These are phyloP conservation scores for Hippophae gyantsensis DNA, from an alignment of 306 rosid genomes.

Conservation along the genomic window DNA sequence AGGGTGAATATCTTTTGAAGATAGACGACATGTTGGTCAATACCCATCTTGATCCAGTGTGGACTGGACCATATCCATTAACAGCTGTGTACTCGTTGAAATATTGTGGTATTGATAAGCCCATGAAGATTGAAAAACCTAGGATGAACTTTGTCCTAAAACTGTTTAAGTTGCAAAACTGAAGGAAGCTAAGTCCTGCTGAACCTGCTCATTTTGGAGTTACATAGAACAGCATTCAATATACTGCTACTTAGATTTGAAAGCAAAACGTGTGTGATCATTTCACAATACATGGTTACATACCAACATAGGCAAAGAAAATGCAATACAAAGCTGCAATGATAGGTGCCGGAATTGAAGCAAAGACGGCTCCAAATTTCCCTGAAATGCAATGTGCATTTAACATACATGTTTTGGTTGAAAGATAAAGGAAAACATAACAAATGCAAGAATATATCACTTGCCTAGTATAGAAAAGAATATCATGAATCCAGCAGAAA, in stretches of 20 bases:
- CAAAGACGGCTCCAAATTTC: conserved; percentile 93
- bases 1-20: not conserved
- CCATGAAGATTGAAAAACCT: conserved; percentile 89
- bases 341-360: conserved; percentile 91
- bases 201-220: conserved; percentile 51
- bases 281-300: conserved; percentile 19
- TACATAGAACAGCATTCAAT: not conserved
- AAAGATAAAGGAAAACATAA: conserved; percentile 1
- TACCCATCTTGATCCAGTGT: conserved; percentile 92
- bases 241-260: conserved; percentile 6
- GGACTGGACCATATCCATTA: conserved; percentile 82
- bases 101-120: conserved; percentile 81
- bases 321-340: conserved; percentile 81
- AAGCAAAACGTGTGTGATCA: conserved; percentile 3
- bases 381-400: conserved; percentile 32
- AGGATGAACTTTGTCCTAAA: conserved; percentile 66
- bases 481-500: conserved; percentile 91
- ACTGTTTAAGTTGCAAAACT: conserved; percentile 89
- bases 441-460: not conserved
- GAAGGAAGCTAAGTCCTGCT: conserved; percentile 76
- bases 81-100: conserved; percentile 84
- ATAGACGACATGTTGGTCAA: not conserved
- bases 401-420: not conserved
- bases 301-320: conserved; percentile 96
- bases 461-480: conserved; percentile 89